These are phyloP conservation scores for Geotrichum australiense DNA, from an alignment of 1,139 yeast genomes.

Conservation along the genomic window DNA sequence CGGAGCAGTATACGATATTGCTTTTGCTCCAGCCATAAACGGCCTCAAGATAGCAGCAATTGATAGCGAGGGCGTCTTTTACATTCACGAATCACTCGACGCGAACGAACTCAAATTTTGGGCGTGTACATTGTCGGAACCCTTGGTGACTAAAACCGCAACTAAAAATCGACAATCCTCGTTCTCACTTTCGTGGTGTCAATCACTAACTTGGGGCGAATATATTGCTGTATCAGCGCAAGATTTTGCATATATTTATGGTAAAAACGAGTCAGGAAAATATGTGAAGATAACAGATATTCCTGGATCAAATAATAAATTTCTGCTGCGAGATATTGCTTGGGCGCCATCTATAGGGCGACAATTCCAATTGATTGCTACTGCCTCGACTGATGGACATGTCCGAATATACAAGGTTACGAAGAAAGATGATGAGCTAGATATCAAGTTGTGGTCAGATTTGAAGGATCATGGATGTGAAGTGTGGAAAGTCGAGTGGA, in stretches of 20 bases:
- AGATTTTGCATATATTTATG: constrained; percentile 78
- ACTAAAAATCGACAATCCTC: constrained; percentile 81
- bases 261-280: constrained; percentile 42
- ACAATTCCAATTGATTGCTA: constrained; percentile 79
- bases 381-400: constrained; percentile 92
- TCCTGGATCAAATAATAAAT: constrained; percentile 77
- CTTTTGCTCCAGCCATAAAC: constrained; percentile 80
- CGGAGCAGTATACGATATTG: constrained; percentile 85
- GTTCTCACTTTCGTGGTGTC: constrained; percentile 89
- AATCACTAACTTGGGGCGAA: constrained; percentile 75
- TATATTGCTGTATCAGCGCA: constrained; percentile 78
- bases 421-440: constrained; percentile 29
- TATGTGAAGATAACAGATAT: constrained; percentile 41
- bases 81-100: constrained; percentile 84
- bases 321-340: constrained; percentile 78
- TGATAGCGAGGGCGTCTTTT: constrained; percentile 81
- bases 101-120: constrained; percentile 80
- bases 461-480: constrained; percentile 78
- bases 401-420: constrained; percentile 76
- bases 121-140: constrained; percentile 53
- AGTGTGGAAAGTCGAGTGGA: constrained; percentile 97
- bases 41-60: constrained; percentile 82
- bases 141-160: constrained; percentile 61
- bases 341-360: constrained; percentile 99
- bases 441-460: constrained; percentile 43